Evolutionary conservation across 345 rosid species (phyloP).

Genomic region (Excoecaria cochinchinensis): DNA sequence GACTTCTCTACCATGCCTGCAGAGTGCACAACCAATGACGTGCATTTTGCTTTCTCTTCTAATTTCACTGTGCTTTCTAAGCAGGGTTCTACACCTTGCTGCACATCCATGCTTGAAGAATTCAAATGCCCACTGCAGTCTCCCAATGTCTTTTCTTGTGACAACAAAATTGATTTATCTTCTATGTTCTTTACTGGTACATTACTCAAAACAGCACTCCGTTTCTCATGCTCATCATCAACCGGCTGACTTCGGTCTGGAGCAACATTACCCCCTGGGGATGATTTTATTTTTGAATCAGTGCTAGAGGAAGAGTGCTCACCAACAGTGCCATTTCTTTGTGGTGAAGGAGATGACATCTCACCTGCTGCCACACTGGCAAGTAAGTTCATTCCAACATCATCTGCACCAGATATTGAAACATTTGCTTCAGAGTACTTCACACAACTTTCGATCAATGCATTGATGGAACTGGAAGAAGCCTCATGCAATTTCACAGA

Average conservation of each 20-base stretch:
- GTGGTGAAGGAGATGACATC: constrained; percentile 52
- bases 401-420: constrained; percentile 60
- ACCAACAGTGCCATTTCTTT: constrained; percentile 30
- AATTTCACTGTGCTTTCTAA: constrained; percentile 42
- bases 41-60: constrained; percentile 27
- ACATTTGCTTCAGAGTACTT: constrained; percentile 61
- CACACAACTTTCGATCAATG: constrained; percentile 84
- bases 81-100: constrained; percentile 38
- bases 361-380: constrained; percentile 96
- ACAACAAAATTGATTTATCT: constrained; percentile 12
- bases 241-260: constrained; percentile 25
- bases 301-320: constrained; percentile 38
- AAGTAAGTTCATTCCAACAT: constrained; percentile 91
- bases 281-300: constrained; percentile 36
- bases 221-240: constrained; percentile 36
- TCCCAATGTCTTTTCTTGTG: constrained; percentile 27
- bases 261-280: constrained; percentile 29
- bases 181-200: constrained; percentile 31
- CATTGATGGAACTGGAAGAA: constrained; percentile 73
- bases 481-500: constrained; percentile 49
- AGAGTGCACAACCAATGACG: constrained; percentile 21
- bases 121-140: constrained; percentile 29
- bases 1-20: constrained; percentile 24
- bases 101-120: constrained; percentile 38
- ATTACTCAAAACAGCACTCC: constrained; percentile 20